Base-by-base conservation (phyloP, 305 asterid species). In the Fraxinus latifolia region DNA sequence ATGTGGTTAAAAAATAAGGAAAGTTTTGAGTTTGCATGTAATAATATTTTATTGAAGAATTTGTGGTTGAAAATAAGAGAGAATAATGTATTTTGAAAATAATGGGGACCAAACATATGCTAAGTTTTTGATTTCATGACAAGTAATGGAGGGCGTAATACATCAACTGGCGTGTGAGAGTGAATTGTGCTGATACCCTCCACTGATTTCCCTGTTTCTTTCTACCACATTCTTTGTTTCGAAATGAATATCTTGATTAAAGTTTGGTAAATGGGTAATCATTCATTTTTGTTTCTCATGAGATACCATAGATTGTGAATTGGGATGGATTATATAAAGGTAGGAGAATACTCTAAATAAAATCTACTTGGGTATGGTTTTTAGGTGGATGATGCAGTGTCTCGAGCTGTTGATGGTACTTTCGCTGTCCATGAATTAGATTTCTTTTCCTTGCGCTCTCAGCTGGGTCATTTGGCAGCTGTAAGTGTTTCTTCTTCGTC, bases 391-490 rank as follows among this genome's bases (percentile, higher is more conserved):
- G 92, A 93, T 87, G 97, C 93, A 72, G 95, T 92, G 77, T 89
- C 96, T 44, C 95, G 96, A 62, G 97, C 98, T 88, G 97, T 93
- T 83, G 98, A 93, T 85, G 95, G 91, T 80, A 87, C 90, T 83
- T 90, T 87, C 32, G 80, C 92, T 81, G 90, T 87, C 86, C 98
- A 92, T 81, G 97, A 93, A 71, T 83, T 94, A 90, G 97, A 96
- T 86, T 89, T 94, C 81, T 83, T 91, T 62, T 89, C 97, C 67
- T 86, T 93, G 88, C 92, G 91, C 81, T 90, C 97, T 83, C 98
- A 94, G 86, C 88, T 96, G 91, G 98, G 98, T 75, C 92, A 97
- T 89, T 90, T 94, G 91, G 95, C 97, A 76, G 97, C 98, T 79
- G 99, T 96, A 89, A 79, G 95, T 83, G 83, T 85, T 42, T 80